A percentile compares a stretch with the other conserved stretches of the same genome.
Conservation (phyloP, 306 rosid genomes). For the Vachellia collinsii region DNA sequence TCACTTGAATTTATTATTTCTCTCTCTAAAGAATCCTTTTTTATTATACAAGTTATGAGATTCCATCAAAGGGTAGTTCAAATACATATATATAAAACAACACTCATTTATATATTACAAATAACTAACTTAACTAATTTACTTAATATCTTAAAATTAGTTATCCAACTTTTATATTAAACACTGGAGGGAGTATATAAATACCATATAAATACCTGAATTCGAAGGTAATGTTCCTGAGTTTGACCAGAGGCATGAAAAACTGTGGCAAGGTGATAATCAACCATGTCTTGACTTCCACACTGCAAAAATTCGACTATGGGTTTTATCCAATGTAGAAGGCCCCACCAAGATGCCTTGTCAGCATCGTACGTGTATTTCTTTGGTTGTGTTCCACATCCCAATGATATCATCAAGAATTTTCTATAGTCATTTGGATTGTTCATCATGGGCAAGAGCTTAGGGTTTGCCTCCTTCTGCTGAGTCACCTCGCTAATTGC, state of each 20-base stretch:
- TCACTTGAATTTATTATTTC: no score
- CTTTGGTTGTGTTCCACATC: constrained; percentile 49
- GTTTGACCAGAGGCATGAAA: constrained; percentile 19
- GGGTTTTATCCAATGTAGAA: constrained; percentile 49
- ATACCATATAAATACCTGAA: constrained; percentile 27
- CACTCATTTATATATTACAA: no score
- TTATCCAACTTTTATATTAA: no score
- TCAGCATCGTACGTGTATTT: constrained; percentile 35
- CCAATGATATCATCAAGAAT: constrained; percentile 57
- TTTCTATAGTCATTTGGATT: constrained; percentile 32
- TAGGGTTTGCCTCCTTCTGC: constrained; percentile 34
- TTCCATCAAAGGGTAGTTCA: no score
- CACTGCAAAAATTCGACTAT: constrained; percentile 22
- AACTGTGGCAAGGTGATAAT: constrained; percentile 14
- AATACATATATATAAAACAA: no score
- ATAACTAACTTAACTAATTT: no score
- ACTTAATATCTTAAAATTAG: no score
- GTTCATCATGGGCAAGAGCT: constrained; percentile 17
- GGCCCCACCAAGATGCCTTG: constrained; percentile 48
- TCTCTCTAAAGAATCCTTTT: no score
- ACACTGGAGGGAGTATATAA: no score
- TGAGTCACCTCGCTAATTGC: constrained; percentile 64
- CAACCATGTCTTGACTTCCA: constrained; percentile 35
- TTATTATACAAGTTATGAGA: no score
- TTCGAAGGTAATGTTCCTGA: constrained; percentile 32